A percentile compares a stretch with the other conserved stretches of the same genome.
phyloP scores from a whole-genome alignment of 1,139 yeast species.

The Hemisphaericaspora lyxosophila region DNA sequence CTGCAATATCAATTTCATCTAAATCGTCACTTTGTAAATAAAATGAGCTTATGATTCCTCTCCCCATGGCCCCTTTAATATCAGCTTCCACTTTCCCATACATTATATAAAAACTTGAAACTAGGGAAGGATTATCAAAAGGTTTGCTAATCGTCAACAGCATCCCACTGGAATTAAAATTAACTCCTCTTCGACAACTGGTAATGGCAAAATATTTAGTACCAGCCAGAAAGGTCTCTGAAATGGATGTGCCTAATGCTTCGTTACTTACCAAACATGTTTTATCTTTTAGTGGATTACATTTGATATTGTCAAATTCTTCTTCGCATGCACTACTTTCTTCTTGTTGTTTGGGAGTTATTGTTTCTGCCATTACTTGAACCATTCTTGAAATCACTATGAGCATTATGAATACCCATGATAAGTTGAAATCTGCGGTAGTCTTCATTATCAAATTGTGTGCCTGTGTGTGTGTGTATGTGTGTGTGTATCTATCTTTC shows the following conservation, averaged over 20 bases:
- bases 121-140: slow-evolving; percentile 40
- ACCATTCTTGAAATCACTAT: background rate
- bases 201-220: slow-evolving; percentile 14
- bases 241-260: slow-evolving; percentile 20
- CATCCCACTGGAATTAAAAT: slow-evolving; percentile 16
- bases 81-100: slow-evolving; percentile 47
- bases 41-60: slow-evolving; percentile 44
- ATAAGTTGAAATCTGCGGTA: background rate
- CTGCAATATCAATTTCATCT: slow-evolving; percentile 50
- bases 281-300: slow-evolving; percentile 26
- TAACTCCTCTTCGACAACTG: slow-evolving; percentile 11
- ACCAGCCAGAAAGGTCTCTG: slow-evolving; percentile 16
- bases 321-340: slow-evolving; percentile 5
- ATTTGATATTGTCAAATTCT: slow-evolving; percentile 13
- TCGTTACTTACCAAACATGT: slow-evolving; percentile 24
- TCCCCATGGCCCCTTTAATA: slow-evolving; percentile 36
- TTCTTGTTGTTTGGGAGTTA: background rate
- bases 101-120: slow-evolving; percentile 36
- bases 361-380: background rate
- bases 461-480: background rate
- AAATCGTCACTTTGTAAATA: slow-evolving; percentile 48
- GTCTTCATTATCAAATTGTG: background rate
- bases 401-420: background rate
- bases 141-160: slow-evolving; percentile 24
- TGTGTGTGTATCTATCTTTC: background rate